Conservation (phyloP, 2,329 filamentous ascomycete genomes). For the Keithomyces neogunnii region DNA sequence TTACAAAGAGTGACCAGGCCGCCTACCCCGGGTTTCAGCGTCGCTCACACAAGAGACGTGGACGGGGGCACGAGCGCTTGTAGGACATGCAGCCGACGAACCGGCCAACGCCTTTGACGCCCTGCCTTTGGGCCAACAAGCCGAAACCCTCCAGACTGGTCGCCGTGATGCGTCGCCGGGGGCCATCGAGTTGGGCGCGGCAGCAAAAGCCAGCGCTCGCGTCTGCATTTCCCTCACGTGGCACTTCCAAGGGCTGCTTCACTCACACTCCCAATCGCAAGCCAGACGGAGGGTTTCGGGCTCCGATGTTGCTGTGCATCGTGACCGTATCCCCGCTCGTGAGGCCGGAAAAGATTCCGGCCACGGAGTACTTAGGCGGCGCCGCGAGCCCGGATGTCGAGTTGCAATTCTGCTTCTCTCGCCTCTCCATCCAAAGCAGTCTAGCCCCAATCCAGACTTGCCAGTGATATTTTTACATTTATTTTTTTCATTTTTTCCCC, state of each 20-base stretch:
- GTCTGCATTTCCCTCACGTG: constrained; percentile 17
- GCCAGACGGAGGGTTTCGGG: constrained; percentile 9
- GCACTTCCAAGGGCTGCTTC: not conserved
- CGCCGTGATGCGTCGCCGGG: not conserved
- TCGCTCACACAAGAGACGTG: no score
- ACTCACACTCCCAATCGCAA: constrained; percentile 10
- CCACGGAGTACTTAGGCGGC: constrained; percentile 39
- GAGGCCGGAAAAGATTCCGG: constrained; percentile 41
- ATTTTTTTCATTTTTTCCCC: not conserved
- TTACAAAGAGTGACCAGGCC: no score
- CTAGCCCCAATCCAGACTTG: not conserved
- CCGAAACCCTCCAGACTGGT: no score
- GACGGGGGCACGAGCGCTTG: no score
- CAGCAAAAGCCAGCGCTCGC: not conserved
- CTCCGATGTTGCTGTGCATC: constrained; percentile 12
- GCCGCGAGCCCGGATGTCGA: constrained; percentile 15
- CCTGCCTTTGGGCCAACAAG: no score
- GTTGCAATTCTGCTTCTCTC: not conserved
- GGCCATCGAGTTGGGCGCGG: not conserved
- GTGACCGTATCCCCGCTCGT: constrained; percentile 18
- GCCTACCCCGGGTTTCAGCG: no score
- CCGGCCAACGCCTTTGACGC: no score
- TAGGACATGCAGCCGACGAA: no score
- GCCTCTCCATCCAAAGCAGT: not conserved
- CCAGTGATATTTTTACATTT: not conserved